These are phyloP conservation scores for Nicotiana tomentosiformis DNA, from an alignment of 257 asterid species.

Conservation along the genomic window DNA sequence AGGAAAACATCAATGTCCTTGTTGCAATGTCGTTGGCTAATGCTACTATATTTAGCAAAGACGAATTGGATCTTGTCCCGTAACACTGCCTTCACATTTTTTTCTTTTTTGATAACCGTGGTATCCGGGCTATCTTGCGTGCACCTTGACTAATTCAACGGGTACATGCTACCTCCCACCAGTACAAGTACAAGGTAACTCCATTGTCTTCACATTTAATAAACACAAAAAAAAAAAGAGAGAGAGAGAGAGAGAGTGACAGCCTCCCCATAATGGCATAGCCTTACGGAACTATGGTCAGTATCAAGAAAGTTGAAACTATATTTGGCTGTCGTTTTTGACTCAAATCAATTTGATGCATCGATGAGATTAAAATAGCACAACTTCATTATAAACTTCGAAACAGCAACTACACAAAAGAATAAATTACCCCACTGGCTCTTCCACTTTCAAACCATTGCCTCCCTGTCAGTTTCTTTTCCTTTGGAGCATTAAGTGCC, in stretches of 20 bases:
- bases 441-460: constrained; percentile 97
- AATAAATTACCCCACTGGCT: constrained; percentile 42
- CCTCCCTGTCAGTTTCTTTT: constrained; percentile 83
- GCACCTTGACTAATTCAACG: too few relatives aligned
- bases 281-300: neutral
- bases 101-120: neutral
- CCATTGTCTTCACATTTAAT: neutral
- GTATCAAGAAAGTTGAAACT: neutral
- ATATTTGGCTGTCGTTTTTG: neutral
- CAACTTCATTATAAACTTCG: neutral
- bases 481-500: constrained; percentile 81
- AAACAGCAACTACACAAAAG: neutral
- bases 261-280: neutral
- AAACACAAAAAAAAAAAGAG: neutral
- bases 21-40: neutral
- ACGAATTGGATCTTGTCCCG: neutral
- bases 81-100: neutral
- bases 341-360: neutral
- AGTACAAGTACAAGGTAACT: too few relatives aligned
- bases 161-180: too few relatives aligned
- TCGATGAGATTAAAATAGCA: neutral
- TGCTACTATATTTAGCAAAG: neutral
- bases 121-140: too few relatives aligned
- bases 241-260: neutral
- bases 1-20: neutral